Base-by-base conservation (phyloP, 495 filamentous ascomycete species). In the Bryoglossum gracile region DNA sequence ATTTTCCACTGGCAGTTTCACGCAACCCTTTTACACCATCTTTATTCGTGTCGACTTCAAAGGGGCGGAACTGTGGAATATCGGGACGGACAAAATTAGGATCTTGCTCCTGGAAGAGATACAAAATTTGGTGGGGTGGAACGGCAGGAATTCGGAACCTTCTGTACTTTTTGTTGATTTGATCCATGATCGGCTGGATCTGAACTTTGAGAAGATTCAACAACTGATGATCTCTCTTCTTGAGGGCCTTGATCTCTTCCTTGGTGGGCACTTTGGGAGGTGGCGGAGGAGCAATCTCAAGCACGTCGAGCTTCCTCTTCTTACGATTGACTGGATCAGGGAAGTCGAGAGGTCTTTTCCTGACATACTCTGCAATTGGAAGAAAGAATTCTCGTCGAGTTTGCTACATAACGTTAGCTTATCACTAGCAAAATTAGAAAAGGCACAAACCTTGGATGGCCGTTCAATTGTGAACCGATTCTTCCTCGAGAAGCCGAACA, bases 131-230 rank as follows among this genome's bases (percentile, higher is more conserved):
- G 3, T 66, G 66, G 36, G 87, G 76, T 14, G 86, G 82, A 56
- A 98, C 81, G 25, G 87, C 76, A 3, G 87, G 83, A 22, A 77
- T 77, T 36, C 87, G 76, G 70, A 97, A 96, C 50, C 83, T 83
- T 61, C 83, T 84, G 63, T 92, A 90, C 55, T 76, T 80, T 50
- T 77, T 80, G 56, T 92, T 86, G 50, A 96, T 86, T 65, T 94
- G 84, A 52, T 97, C 91, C 88, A 98, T 94, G 54, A 95, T 83
- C 10, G 85, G 85, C 64, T 95, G 89, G 43, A 98, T 80, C 19
- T 83, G 73, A 14, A 91, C 73, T 67, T 96, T 97, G 45, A 98
- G 68, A 45, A 84, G 64, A 62, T 96, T 95, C 28, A 95, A 70
- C 2, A 77, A 76, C 45, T 87, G 78, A 25, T 83, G 77, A 63